Evolutionary conservation across 768 basidiomycete genomes (phyloP).

Genomic region (Phylloporus arenicola): DNA sequence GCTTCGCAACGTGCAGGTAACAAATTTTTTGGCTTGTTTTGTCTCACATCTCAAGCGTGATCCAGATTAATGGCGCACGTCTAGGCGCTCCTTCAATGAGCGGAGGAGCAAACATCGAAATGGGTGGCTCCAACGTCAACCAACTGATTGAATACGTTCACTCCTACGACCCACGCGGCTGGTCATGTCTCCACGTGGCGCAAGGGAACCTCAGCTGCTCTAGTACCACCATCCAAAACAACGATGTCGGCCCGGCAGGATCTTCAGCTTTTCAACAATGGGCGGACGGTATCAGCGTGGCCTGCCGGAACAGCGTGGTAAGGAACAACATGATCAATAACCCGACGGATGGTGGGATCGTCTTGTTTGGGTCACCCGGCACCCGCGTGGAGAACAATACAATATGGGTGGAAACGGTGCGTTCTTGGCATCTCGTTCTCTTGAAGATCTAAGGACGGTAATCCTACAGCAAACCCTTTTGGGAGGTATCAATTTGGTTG

Average conservation of each 20-base stretch:
- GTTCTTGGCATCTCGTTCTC: conserved; percentile 18
- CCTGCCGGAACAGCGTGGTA: conserved; percentile 56
- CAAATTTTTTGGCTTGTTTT: neutral
- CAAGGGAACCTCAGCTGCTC: conserved; percentile 66
- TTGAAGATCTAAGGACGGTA: neutral
- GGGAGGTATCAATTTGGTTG: conserved; percentile 77
- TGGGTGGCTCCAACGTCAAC: conserved; percentile 68
- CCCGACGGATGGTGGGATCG: conserved; percentile 77
- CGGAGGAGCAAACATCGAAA: conserved; percentile 79
- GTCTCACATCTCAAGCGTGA: neutral
- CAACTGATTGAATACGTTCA: conserved; percentile 76
- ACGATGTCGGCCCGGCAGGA: conserved; percentile 80
- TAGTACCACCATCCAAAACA: conserved; percentile 65
- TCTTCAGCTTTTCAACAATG: conserved; percentile 60
- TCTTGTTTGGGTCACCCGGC: conserved; percentile 72
- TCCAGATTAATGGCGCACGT: conserved; percentile 71
- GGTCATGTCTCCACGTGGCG: conserved; percentile 76
- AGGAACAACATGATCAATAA: conserved; percentile 66
- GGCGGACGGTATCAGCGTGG: conserved; percentile 79
- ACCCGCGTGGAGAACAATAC: conserved; percentile 71
- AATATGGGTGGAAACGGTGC: conserved; percentile 62
- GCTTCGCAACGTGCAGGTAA: conserved; percentile 69
- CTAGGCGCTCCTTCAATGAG: conserved; percentile 42
- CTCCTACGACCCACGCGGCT: conserved; percentile 71
- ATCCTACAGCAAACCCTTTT: conserved; percentile 54